Evolutionary conservation across 345 rosid species (phyloP).

Genomic region (Abelmoschus esculentus): DNA sequence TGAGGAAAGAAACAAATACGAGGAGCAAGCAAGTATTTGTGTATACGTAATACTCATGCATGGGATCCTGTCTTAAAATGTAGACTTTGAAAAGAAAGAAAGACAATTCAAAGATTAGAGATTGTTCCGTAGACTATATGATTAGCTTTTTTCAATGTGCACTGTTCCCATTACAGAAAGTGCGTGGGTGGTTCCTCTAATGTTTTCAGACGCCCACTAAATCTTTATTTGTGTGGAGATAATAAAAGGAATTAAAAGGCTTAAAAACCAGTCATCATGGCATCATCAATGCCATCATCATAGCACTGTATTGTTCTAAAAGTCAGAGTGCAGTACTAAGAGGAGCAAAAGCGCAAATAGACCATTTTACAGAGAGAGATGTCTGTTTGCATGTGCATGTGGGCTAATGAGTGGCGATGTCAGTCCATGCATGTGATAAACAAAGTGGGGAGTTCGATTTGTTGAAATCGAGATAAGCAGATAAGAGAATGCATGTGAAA

Average conservation of each 20-base stretch:
- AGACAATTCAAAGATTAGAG: not conserved
- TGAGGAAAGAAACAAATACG: not conserved
- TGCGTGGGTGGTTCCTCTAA: not conserved
- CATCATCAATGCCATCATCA: not conserved
- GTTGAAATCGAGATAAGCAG: not conserved
- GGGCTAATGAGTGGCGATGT: conserved; percentile 15
- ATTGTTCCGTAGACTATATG: not conserved
- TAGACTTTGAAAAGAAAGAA: not conserved
- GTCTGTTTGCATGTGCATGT: conserved; percentile 13
- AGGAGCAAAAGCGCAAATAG: not conserved
- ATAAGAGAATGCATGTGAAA: not conserved
- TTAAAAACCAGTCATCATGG: not conserved
- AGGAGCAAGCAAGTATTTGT: not conserved
- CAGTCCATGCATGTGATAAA: conserved; percentile 18
- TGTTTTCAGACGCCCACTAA: conserved; percentile 1
- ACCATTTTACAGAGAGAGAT: not conserved
- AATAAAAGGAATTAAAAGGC: not conserved
- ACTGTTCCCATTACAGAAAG: not conserved
- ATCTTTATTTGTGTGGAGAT: not conserved
- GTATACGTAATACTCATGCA: conserved; percentile 10
- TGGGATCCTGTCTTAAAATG: not conserved
- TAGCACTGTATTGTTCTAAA: too few relatives aligned
- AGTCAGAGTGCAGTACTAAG: not conserved
- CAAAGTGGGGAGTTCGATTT: conserved; percentile 7
- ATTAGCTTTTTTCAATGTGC: not conserved